These are phyloP conservation scores for Stygiomarasmius scandens DNA, from an alignment of 1,284 basidiomycete genomes.

Conservation along the genomic window DNA sequence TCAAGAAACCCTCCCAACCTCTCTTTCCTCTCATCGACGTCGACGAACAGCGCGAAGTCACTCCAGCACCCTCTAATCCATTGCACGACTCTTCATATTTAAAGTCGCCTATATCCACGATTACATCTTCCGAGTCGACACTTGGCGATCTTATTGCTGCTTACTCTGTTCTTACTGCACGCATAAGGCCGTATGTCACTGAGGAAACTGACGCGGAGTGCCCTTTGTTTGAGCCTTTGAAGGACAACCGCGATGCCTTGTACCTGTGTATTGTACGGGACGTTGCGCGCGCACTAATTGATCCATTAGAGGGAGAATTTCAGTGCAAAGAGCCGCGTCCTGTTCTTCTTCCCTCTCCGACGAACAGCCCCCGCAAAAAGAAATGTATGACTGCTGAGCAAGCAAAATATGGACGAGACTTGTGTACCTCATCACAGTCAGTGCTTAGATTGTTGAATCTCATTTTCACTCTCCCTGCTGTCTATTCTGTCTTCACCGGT, in stretches of 20 bases:
- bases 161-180: conserved; percentile 67
- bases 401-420: conserved; percentile 74
- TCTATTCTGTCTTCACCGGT: conserved; percentile 64
- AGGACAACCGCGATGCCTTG: conserved; percentile 51
- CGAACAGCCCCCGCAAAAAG: conserved; percentile 55
- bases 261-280: conserved; percentile 62
- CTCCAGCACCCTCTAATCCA: conserved; percentile 71
- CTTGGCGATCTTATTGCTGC: conserved; percentile 67
- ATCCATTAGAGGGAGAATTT: conserved; percentile 39
- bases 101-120: conserved; percentile 56
- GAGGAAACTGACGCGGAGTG: conserved; percentile 57
- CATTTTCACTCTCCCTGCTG: conserved; percentile 58
- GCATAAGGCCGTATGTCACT: conserved; percentile 54
- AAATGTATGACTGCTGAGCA: conserved; percentile 75
- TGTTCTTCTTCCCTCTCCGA: conserved; percentile 46
- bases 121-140: conserved; percentile 50
- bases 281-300: conserved; percentile 59
- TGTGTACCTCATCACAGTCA: conserved; percentile 69
- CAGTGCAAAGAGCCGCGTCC: conserved; percentile 18
- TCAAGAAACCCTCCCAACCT: conserved; percentile 51
- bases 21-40: conserved; percentile 39
- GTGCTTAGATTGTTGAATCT: conserved; percentile 65
- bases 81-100: conserved; percentile 66
- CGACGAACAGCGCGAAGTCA: conserved; percentile 58
- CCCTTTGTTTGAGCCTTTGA: conserved; percentile 71